Evolutionary conservation across 768 basidiomycete species (phyloP).

Genomic region (Polyporus arcularius): DNA sequence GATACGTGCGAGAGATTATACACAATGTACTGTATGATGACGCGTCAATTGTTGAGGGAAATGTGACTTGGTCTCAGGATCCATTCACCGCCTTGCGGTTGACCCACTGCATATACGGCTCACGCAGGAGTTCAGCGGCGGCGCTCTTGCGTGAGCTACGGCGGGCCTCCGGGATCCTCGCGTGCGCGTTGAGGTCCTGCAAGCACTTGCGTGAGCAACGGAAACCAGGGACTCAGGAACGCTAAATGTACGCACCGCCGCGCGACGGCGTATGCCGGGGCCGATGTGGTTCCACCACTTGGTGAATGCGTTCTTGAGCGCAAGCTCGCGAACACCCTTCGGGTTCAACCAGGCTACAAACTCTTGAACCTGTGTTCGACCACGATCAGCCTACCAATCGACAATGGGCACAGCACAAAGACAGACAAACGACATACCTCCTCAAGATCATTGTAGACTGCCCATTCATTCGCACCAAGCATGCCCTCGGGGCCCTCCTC

Average conservation of each 20-base stretch:
- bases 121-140: conserved; percentile 66
- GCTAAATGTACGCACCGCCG: conserved; percentile 53
- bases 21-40: too few relatives aligned
- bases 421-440: conserved; percentile 53
- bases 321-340: conserved; percentile 87
- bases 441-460: conserved; percentile 82
- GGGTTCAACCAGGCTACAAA: conserved; percentile 89
- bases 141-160: conserved; percentile 67
- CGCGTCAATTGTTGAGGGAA: too few relatives aligned
- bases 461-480: conserved; percentile 83
- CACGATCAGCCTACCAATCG: background rate
- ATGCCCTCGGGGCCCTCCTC: conserved; percentile 83
- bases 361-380: conserved; percentile 63
- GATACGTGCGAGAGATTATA: too few relatives aligned
- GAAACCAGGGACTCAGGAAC: background rate
- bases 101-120: conserved; percentile 88
- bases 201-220: background rate
- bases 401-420: conserved; percentile 22
- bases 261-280: conserved; percentile 75
- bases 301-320: conserved; percentile 70
- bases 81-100: conserved; percentile 69
- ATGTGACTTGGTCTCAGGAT: conserved; percentile 4
- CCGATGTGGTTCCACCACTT: conserved; percentile 87
- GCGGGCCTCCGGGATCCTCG: conserved; percentile 76
- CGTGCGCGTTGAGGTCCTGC: conserved; percentile 69